Evolutionary conservation across 176 grass and related monocot species (phyloP).

Genomic region (Carex parvula): DNA sequence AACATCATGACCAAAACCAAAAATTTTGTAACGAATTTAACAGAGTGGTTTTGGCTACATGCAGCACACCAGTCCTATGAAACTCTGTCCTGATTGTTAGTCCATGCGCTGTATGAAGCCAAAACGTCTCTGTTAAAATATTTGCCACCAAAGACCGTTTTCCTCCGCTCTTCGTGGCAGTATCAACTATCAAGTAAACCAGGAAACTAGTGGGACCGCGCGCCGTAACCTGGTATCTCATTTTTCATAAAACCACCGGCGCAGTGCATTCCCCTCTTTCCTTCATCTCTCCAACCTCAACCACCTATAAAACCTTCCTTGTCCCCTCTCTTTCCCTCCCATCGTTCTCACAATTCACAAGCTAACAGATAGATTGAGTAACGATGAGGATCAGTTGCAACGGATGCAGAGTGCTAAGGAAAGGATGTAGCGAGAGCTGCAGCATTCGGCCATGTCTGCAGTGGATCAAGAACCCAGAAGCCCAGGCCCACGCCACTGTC

Average conservation of each 20-base stretch:
- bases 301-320: neutral
- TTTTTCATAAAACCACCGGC: neutral
- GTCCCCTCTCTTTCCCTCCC: neutral
- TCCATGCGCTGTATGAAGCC: too few species aligned
- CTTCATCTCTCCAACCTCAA: neutral
- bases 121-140: too few species aligned
- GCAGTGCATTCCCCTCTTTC: neutral
- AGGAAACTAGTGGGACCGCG: neutral
- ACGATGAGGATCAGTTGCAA: conserved; percentile 58
- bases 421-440: conserved; percentile 50
- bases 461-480: conserved; percentile 51
- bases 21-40: too few species aligned
- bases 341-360: neutral
- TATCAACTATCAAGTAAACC: neutral
- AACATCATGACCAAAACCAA: neutral
- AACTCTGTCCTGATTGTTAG: too few species aligned
- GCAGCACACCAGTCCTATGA: too few species aligned
- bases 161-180: neutral
- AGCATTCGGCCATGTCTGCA: conserved; percentile 43
- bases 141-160: neutral
- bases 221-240: neutral
- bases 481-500: conserved; percentile 57
- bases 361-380: too few species aligned
- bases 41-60: too few species aligned
- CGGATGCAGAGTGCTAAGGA: conserved; percentile 51